A percentile compares a stretch with the other conserved stretches of the same genome.
phyloP scores from a whole-genome alignment of 805 yeast genomes.

The Saturnispora serradocipensis region DNA sequence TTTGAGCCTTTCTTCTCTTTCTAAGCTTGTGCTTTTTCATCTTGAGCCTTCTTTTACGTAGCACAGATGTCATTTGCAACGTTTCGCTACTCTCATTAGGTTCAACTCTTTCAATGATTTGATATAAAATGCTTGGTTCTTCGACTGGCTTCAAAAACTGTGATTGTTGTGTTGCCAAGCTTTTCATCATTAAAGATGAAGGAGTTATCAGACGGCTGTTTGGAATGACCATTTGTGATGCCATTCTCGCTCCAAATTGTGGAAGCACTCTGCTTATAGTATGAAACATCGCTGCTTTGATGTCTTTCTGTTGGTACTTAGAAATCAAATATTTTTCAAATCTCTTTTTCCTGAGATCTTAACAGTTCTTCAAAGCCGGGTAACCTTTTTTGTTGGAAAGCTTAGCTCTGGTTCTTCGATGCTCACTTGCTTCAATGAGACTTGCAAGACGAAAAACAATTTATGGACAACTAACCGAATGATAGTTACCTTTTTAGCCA shows the following conservation, averaged over 20 bases:
- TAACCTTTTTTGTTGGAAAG: background rate
- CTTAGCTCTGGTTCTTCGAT: background rate
- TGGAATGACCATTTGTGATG: constrained; percentile 7
- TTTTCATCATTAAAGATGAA: background rate
- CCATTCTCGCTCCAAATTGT: constrained; percentile 8
- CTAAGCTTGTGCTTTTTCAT: constrained; percentile 97
- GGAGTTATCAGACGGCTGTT: constrained; percentile 1
- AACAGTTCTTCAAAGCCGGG: background rate
- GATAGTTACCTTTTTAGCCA: too few relatives aligned
- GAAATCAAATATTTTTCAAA: background rate
- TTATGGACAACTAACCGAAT: too few relatives aligned
- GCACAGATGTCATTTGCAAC: constrained; percentile 54
- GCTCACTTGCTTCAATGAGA: too few relatives aligned
- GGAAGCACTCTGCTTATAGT: constrained; percentile 6
- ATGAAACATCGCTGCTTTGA: constrained; percentile 2
- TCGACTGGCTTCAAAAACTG: constrained; percentile 1
- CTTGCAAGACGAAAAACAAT: too few relatives aligned
- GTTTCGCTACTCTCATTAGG: constrained; percentile 1
- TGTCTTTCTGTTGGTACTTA: background rate
- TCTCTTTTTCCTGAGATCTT: background rate
- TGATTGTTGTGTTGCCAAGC: background rate
- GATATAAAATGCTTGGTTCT: constrained; percentile 1
- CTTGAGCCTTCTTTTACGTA: constrained; percentile 81
- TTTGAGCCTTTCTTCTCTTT: constrained; percentile 92
- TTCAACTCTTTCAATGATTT: background rate